A percentile compares a stretch with the other conserved stretches of the same genome.
phyloP scores from a whole-genome alignment of 495 filamentous ascomycete genomes.

The Xylaria curta region DNA sequence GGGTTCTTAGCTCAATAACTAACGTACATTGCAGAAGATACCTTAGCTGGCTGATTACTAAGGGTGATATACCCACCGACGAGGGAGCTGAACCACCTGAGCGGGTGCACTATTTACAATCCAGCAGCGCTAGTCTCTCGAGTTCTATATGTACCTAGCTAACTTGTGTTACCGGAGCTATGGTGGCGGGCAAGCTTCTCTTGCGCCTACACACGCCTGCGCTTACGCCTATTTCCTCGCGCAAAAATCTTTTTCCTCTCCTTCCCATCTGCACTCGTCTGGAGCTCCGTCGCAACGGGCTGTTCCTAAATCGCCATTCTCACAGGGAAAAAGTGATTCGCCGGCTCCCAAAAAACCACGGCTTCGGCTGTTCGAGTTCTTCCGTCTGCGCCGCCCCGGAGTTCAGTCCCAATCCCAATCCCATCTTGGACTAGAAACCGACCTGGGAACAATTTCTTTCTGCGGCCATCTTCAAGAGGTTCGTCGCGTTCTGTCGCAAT shows the following conservation, averaged over 20 bases:
- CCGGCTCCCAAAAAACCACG: conserved; percentile 29
- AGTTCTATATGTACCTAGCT: no score
- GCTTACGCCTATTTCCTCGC: conserved; percentile 12
- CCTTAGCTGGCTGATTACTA: neutral
- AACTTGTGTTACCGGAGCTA: no score
- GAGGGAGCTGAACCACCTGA: conserved; percentile 4
- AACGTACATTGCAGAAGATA: neutral
- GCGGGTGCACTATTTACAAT: neutral
- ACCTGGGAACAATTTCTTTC: neutral
- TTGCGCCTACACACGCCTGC: neutral
- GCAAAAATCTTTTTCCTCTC: conserved; percentile 48
- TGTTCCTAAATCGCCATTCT: conserved; percentile 14
- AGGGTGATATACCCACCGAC: neutral
- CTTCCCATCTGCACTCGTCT: conserved; percentile 33
- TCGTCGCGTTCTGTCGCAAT: conserved; percentile 22
- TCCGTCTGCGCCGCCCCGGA: conserved; percentile 30
- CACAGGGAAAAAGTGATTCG: conserved; percentile 33
- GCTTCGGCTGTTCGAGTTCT: conserved; percentile 41
- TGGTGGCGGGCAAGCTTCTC: no score
- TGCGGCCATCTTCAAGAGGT: conserved; percentile 22
- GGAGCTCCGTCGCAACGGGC: conserved; percentile 20
- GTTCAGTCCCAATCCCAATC: neutral
- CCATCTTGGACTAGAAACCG: neutral
- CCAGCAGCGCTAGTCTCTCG: neutral
- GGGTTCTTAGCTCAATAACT: neutral